These are phyloP conservation scores for Sporothrix pseudoabietina DNA, from an alignment of 2,329 filamentous ascomycete species.

Conservation along the genomic window DNA sequence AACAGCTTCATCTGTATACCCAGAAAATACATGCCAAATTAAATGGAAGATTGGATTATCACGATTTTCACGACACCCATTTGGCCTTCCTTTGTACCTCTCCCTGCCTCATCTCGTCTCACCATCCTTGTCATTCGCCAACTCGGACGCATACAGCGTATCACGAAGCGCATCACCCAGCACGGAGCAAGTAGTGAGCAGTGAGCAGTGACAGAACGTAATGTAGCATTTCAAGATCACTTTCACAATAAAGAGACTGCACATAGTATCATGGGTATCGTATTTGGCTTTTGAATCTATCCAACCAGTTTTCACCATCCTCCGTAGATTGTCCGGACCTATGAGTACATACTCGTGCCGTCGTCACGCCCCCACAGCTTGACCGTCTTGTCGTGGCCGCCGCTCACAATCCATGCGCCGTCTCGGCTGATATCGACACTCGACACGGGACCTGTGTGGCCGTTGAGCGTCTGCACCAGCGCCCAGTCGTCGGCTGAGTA, in stretches of 20 bases:
- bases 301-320: neutral
- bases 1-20: conserved; percentile 30
- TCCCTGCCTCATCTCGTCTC: neutral
- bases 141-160: neutral
- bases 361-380: conserved; percentile 95
- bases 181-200: neutral
- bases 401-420: conserved; percentile 89
- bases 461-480: conserved; percentile 80
- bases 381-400: conserved; percentile 89
- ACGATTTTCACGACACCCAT: neutral
- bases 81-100: neutral
- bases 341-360: conserved; percentile 44
- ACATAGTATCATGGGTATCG: conserved; percentile 26
- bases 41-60: neutral
- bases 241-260: neutral
- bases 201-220: neutral
- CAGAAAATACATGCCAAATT: conserved; percentile 24
- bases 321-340: neutral
- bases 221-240: neutral
- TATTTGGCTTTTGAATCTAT: conserved; percentile 9
- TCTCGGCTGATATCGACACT: conserved; percentile 87
- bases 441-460: conserved; percentile 88
- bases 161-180: neutral
- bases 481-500: conserved; percentile 98
- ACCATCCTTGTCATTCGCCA: neutral